Conservation (phyloP, 768 basidiomycete genomes). For the Candolleomyces efflorescens region DNA sequence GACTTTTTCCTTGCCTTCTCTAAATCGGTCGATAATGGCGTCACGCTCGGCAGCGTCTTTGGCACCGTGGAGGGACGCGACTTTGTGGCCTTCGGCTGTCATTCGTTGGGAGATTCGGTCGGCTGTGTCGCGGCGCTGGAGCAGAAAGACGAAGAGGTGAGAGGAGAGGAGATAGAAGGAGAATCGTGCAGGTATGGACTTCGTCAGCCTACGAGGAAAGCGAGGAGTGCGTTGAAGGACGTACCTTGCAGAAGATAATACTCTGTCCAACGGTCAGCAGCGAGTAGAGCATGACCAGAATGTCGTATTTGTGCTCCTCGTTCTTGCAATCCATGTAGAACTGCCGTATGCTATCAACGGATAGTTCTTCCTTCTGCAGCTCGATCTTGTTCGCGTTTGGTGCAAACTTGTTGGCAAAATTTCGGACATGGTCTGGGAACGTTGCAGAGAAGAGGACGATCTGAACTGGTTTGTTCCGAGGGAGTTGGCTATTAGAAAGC, state of each 20-base stretch:
- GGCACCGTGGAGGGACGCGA: constrained; percentile 92
- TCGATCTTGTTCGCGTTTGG: constrained; percentile 96
- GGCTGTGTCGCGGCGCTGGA: constrained; percentile 83
- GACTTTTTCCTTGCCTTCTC: constrained; percentile 91
- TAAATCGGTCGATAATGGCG: constrained; percentile 88
- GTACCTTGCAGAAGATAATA: constrained; percentile 95
- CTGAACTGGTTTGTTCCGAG: constrained; percentile 53
- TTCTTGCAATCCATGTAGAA: constrained; percentile 96
- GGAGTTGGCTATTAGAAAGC: constrained; percentile 52
- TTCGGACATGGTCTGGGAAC: constrained; percentile 90
- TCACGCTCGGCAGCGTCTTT: constrained; percentile 91
- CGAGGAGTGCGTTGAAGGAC: constrained; percentile 17
- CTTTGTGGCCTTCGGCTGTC: constrained; percentile 91
- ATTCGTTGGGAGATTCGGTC: constrained; percentile 90
- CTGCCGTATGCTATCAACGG: constrained; percentile 91
- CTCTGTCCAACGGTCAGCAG: constrained; percentile 95
- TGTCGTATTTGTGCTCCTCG: constrained; percentile 93
- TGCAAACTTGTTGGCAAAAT: constrained; percentile 91
- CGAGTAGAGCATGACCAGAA: constrained; percentile 84
- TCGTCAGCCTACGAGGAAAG: not conserved
- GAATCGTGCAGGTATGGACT: too few relatives aligned
- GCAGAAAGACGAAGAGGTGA: not conserved
- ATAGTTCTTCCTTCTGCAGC: constrained; percentile 89
- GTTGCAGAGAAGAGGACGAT: constrained; percentile 98
- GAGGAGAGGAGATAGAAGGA: too few relatives aligned